Evolutionary conservation across 495 filamentous ascomycete genomes (phyloP), one percentile per base, ranked within the genome.

Genomic region (Hypoxylon rickii): DNA sequence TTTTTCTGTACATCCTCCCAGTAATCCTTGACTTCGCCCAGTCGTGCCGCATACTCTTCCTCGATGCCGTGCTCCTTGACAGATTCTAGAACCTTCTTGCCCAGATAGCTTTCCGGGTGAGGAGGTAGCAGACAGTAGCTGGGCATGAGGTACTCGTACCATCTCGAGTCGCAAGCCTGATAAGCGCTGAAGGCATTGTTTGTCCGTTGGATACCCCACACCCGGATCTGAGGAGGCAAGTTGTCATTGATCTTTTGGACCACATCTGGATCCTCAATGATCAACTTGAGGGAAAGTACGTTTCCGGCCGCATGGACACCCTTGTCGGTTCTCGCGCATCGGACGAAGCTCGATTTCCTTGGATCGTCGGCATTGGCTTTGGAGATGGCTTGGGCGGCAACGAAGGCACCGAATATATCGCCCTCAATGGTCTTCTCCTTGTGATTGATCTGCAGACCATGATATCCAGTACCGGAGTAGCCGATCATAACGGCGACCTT

Each of bases 251-350:
- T 96, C 71, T 89, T 96, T 41, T 89, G 71, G 19, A 97, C 85
- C 41, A 96, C 83, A 58, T 95, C 85, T 2, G 83, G 76, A 58
- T 97, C 95, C 69, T 97, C 92, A 31, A 96, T 84, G 63, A 98
- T 97, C 49, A 98, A 78, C 72, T 98, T 98, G 51, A 98, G 76
- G 3, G 91, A 96, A 29, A 98, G 87, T 42, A 97, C 85, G 70
- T 98, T 98, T 7, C 95, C 94, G 1, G 94, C 95, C 1, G 94
- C 94, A 68, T 97, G 95, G 2, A 98, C 94, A 47, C 95, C 95
- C 76, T 97, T 97, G 73, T 98, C 94, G 3, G 94, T 98, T 31
- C 94, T 81, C 8, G 94, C 94, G 70, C 94, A 98, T 33, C 94
- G 88, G 17, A 95, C 88, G 42, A 98, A 82, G 12, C 90, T 89